Conservation (phyloP, 495 filamentous ascomycete genomes). For the Xylaria venustula region DNA sequence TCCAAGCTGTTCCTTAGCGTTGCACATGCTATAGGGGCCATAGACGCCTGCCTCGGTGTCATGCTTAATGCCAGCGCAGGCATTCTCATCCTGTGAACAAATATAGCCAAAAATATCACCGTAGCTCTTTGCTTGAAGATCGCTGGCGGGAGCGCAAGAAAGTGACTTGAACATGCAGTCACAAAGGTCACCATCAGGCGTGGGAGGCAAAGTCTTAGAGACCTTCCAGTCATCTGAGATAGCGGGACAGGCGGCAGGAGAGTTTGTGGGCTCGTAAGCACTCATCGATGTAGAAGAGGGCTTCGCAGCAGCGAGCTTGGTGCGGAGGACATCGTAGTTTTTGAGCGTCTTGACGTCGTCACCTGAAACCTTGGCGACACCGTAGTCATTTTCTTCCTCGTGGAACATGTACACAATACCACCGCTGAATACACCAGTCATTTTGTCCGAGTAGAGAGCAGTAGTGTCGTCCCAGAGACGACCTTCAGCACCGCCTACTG, state of each 20-base stretch:
- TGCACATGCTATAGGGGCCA: slow-evolving; percentile 91
- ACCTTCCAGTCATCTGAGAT: slow-evolving; percentile 67
- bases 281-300: slow-evolving; percentile 63
- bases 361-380: slow-evolving; percentile 67
- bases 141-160: slow-evolving; percentile 61
- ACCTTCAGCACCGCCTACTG: slow-evolving; percentile 52
- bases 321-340: slow-evolving; percentile 75
- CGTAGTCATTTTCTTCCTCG: slow-evolving; percentile 87
- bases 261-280: slow-evolving; percentile 77
- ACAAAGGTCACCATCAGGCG: slow-evolving; percentile 72
- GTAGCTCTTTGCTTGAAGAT: slow-evolving; percentile 51
- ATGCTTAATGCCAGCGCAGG: slow-evolving; percentile 67
- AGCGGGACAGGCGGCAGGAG: slow-evolving; percentile 69
- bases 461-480: slow-evolving; percentile 85
- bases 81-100: slow-evolving; percentile 55
- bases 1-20: slow-evolving; percentile 69
- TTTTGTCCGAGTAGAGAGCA: slow-evolving; percentile 74
- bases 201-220: slow-evolving; percentile 68
- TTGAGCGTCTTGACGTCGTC: slow-evolving; percentile 58
- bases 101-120: slow-evolving; percentile 68
- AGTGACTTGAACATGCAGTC: slow-evolving; percentile 74
- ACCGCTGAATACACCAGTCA: slow-evolving; percentile 85
- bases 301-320: slow-evolving; percentile 63
- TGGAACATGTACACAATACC: slow-evolving; percentile 99
- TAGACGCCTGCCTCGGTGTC: slow-evolving; percentile 74